phyloP scores from a whole-genome alignment of 2,329 filamentous ascomycete species.

The Ophiostoma tasmaniense region DNA sequence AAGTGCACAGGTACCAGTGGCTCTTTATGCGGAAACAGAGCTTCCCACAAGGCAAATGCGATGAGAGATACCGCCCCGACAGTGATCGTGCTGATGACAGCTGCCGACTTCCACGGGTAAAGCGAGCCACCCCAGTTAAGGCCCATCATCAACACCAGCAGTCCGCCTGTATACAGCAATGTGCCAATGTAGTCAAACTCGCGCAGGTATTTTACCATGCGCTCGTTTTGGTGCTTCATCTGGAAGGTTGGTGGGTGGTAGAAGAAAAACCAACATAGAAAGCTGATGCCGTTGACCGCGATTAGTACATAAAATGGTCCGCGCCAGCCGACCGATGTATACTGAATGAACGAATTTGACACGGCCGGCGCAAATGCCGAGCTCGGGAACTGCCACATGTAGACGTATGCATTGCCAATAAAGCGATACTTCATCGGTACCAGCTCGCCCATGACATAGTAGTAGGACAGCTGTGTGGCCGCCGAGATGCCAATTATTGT shows the following conservation, averaged over 20 bases:
- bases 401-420: constrained; percentile 27
- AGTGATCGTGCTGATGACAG: constrained; percentile 27
- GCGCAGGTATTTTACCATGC: constrained; percentile 23
- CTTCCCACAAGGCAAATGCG: neutral
- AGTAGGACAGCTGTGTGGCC: constrained; percentile 31
- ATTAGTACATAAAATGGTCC: constrained; percentile 27
- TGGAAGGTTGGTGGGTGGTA: constrained; percentile 29
- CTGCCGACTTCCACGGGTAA: constrained; percentile 28
- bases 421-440: constrained; percentile 32
- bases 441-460: constrained; percentile 31
- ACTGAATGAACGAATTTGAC: constrained; percentile 24
- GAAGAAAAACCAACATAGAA: constrained; percentile 27
- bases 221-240: constrained; percentile 26
- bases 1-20: constrained; percentile 31
- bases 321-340: constrained; percentile 25
- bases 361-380: constrained; percentile 26
- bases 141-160: constrained; percentile 28
- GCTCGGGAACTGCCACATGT: constrained; percentile 27
- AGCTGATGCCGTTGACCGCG: constrained; percentile 24
- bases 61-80: neutral
- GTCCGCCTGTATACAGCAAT: constrained; percentile 26
- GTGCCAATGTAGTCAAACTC: constrained; percentile 29
- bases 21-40: constrained; percentile 24
- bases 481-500: constrained; percentile 31
- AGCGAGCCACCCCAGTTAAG: constrained; percentile 27